A percentile compares a stretch with the other conserved stretches of the same genome.
Evolutionary conservation across 805 yeast species (phyloP).

Genomic region (Nakazawaea siamensis): DNA sequence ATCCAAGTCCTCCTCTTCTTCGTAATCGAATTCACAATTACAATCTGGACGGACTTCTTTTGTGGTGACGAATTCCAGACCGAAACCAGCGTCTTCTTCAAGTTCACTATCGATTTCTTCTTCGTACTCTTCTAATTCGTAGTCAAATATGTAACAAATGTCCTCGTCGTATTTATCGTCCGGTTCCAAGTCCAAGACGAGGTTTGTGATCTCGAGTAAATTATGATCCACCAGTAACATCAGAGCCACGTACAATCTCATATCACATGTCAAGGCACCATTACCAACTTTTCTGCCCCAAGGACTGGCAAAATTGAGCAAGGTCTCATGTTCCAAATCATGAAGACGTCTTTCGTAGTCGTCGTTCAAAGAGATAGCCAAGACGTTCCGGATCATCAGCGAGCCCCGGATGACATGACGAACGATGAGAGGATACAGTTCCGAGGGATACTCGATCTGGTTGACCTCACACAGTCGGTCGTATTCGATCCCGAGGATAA

Average conservation of each 20-base stretch:
- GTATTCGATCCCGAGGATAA: constrained; percentile 52
- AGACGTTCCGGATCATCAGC: constrained; percentile 50
- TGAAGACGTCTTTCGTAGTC: constrained; percentile 33
- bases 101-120: constrained; percentile 17
- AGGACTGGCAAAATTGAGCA: constrained; percentile 57
- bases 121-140: constrained; percentile 38
- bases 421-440: constrained; percentile 35
- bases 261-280: constrained; percentile 53
- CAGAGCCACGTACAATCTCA: constrained; percentile 50
- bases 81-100: constrained; percentile 10
- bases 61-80: too few relatives aligned
- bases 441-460: constrained; percentile 16
- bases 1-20: constrained; percentile 14
- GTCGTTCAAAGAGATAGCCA: constrained; percentile 53
- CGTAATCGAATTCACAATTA: constrained; percentile 25
- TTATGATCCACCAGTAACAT: constrained; percentile 40
- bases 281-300: constrained; percentile 52
- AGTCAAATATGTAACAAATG: constrained; percentile 50
- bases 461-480: constrained; percentile 42
- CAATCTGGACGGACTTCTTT: constrained; percentile 29
- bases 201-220: constrained; percentile 41
- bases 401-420: constrained; percentile 51
- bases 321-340: constrained; percentile 52
- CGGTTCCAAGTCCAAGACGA: constrained; percentile 45
- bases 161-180: constrained; percentile 68